A percentile compares a stretch with the other conserved stretches of the same genome.
Conservation (phyloP, 257 asterid genomes). For the Agastache rugosa region DNA sequence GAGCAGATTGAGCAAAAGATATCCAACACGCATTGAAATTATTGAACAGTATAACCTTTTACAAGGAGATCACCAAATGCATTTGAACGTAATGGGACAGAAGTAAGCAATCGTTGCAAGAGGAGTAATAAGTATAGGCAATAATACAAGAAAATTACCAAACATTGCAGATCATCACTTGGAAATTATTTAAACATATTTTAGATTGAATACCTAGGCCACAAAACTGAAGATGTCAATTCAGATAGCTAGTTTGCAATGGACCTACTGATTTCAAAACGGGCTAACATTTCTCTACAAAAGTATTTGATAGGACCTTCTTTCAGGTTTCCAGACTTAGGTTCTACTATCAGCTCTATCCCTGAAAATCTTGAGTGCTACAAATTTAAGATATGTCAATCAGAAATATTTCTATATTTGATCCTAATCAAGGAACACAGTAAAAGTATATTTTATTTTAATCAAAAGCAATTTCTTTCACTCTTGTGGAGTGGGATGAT, state of each 20-base stretch:
- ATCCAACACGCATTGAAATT: slow-evolving; percentile 23
- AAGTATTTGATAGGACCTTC: slow-evolving; percentile 29
- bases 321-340: slow-evolving; percentile 3
- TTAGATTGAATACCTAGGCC: slow-evolving; percentile 15
- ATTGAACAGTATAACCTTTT: slow-evolving; percentile 17
- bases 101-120: background rate
- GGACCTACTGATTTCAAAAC: slow-evolving; percentile 11
- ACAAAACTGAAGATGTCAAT: slow-evolving; percentile 12
- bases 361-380: slow-evolving; percentile 23
- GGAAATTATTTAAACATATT: background rate
- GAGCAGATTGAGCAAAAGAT: slow-evolving; percentile 27
- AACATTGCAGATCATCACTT: slow-evolving; percentile 7
- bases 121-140: slow-evolving; percentile 16
- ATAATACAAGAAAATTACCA: slow-evolving; percentile 9
- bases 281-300: slow-evolving; percentile 1
- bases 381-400: slow-evolving; percentile 16
- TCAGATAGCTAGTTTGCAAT: slow-evolving; percentile 1
- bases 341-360: background rate
- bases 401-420: background rate
- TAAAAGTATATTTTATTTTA: background rate
- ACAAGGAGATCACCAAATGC: slow-evolving; percentile 24
- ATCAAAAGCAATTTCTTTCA: background rate
- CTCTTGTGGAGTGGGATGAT: slow-evolving; percentile 17
- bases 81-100: slow-evolving; percentile 1
- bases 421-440: slow-evolving; percentile 24